Base-by-base conservation (phyloP, 768 basidiomycete species). In the Mycena metata region DNA sequence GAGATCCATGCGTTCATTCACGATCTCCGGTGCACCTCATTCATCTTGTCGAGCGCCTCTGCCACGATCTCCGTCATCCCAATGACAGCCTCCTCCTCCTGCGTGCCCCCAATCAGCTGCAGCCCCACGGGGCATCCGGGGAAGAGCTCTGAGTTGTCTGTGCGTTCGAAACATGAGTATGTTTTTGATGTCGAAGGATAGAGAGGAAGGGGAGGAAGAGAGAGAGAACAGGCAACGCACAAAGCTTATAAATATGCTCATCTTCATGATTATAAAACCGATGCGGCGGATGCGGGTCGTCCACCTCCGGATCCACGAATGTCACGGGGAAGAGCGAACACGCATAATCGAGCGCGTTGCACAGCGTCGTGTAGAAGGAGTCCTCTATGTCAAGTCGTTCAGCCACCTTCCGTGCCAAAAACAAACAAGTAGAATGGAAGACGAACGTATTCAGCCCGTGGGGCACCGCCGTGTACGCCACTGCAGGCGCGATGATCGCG, bases 31-130 rank as follows among this genome's bases (percentile, higher is more conserved):
- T 39, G 39, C 11, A 2, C 10, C 11, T 39, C 17, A 52, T 72
- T 76, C 71, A 60, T 72, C 36, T 62, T 71, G 66, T 81, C 83
- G 62, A 90, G 75, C 13, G 88, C 89, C 0, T 78, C 79, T 26
- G 87, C 89, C 12, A 90, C 86, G 46, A 92, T 84, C 71, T 89
- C 88, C 1, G 88, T 86, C 89, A 93, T 89, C 2, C 83, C 81
- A 61, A 93, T 83, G 0, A 92, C 88, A 0, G 88, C 91, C 76
- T 93, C 92, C 69, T 93, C 92, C 72, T 93, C 92, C 60, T 89
- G 80, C 2, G 88, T 87, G 49, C 87, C 82, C 2, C 91, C 91
- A 33, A 92, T 84, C 9, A 93, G 76, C 76, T 94, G 92, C 33
- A 94, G 74, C 13, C 84, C 83, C 2, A 93, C 83, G 7, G 92